Percentiles rank a stretch among this genome's conserved stretches.
Conservation (phyloP, 768 basidiomycete species). For the Boletus huronensis region DNA sequence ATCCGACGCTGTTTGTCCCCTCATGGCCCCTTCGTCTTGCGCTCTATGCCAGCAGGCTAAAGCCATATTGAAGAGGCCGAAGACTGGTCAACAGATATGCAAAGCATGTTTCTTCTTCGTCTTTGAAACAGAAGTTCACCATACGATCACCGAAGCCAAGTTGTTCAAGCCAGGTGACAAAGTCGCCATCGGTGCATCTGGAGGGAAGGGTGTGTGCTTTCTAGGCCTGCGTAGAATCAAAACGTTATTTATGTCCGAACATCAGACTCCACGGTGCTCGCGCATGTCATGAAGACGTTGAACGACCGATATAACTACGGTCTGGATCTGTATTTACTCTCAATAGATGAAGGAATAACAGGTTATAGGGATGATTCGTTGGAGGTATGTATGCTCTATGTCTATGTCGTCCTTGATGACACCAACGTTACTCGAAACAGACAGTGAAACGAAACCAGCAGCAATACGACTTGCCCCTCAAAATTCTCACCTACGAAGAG, state of each 20-base stretch:
- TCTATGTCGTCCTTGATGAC: conserved; percentile 2
- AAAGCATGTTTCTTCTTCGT: conserved; percentile 94
- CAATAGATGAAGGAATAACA: conserved; percentile 98
- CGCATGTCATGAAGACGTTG: conserved; percentile 93
- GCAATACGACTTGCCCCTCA: conserved; percentile 92
- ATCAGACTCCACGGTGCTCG: conserved; percentile 94
- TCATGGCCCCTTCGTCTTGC: conserved; percentile 83
- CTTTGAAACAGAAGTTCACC: conserved; percentile 97
- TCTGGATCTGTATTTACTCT: conserved; percentile 85
- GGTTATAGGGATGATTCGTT: conserved; percentile 97
- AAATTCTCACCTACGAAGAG: conserved; percentile 94
- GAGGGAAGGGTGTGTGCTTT: conserved; percentile 79
- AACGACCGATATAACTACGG: conserved; percentile 95
- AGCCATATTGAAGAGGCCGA: conserved; percentile 91
- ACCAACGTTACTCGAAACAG: conserved; percentile 39
- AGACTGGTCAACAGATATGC: conserved; percentile 97
- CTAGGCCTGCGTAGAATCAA: not conserved
- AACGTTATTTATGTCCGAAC: not conserved
- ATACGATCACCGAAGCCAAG: conserved; percentile 80
- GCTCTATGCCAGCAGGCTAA: conserved; percentile 69
- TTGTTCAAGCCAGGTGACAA: conserved; percentile 88
- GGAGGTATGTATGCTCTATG: conserved; percentile 52
- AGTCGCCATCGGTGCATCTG: conserved; percentile 97
- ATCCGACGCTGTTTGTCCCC: not conserved
- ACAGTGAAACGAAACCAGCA: conserved; percentile 96